A percentile compares a stretch with the other conserved stretches of the same genome.
These are phyloP conservation scores for Odonthalia washingtoniensis DNA, from an alignment of 31 red algal species.

Conservation along the genomic window DNA sequence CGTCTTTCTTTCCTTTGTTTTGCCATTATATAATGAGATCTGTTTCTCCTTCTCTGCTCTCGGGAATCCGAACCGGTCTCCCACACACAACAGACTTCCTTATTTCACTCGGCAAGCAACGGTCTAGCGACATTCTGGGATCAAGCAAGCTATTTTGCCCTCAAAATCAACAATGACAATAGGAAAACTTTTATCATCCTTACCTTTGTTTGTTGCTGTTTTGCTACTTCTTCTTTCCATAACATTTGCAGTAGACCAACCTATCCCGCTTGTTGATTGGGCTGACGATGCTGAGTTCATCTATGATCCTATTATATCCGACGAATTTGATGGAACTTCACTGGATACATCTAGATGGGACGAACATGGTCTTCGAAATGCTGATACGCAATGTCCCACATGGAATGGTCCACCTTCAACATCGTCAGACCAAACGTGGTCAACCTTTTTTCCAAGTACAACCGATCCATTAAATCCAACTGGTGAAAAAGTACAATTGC, in stretches of 20 bases:
- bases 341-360: conserved; percentile 44
- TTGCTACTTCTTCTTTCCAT: too few relatives aligned
- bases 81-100: too few relatives aligned
- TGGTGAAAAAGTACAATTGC: background rate
- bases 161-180: too few relatives aligned
- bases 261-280: conserved; percentile 11
- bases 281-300: background rate
- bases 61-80: too few relatives aligned
- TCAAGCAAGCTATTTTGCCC: too few relatives aligned
- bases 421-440: background rate
- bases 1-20: too few relatives aligned
- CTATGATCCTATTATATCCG: conserved; percentile 20
- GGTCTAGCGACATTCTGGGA: too few relatives aligned
- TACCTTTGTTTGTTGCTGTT: too few relatives aligned
- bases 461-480: conserved; percentile 2
- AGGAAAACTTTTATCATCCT: too few relatives aligned
- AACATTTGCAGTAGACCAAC: background rate
- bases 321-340: conserved; percentile 38
- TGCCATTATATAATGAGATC: too few relatives aligned
- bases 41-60: too few relatives aligned
- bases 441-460: conserved; percentile 43
- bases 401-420: conserved; percentile 49
- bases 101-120: too few relatives aligned
- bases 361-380: conserved; percentile 40
- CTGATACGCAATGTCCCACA: conserved; percentile 46